A percentile compares a stretch with the other conserved stretches of the same genome.
Conservation (phyloP, 805 yeast genomes). For the Ogataea methylovora region DNA sequence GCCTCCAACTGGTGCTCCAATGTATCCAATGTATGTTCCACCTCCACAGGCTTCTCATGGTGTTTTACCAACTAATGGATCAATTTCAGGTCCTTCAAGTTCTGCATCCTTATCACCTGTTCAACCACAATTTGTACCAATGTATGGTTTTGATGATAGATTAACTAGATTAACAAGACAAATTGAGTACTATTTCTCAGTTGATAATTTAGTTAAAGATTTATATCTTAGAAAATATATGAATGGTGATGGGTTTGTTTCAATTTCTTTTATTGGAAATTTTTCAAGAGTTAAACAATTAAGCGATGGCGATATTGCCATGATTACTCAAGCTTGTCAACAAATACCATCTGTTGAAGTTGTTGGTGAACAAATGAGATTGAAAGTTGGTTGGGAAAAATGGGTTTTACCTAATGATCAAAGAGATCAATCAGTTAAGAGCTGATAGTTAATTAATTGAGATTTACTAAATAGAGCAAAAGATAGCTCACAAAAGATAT, state of each 20-base stretch:
- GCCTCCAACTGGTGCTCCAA: slow-evolving; percentile 1
- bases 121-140: neutral
- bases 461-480: too few species aligned
- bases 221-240: slow-evolving; percentile 69
- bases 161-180: slow-evolving; percentile 32
- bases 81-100: neutral
- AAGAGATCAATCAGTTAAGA: slow-evolving; percentile 17
- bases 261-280: slow-evolving; percentile 45
- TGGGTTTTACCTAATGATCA: slow-evolving; percentile 59
- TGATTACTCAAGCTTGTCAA: slow-evolving; percentile 26
- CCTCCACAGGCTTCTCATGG: too few species aligned
- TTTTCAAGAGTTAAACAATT: slow-evolving; percentile 65
- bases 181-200: slow-evolving; percentile 80
- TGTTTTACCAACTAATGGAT: too few species aligned
- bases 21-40: neutral
- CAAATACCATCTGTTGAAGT: too few species aligned
- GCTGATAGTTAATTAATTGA: neutral
- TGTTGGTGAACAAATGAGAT: slow-evolving; percentile 52
- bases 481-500: too few species aligned
- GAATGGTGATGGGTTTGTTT: slow-evolving; percentile 66
- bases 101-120: neutral
- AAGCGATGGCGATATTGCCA: slow-evolving; percentile 37
- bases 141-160: slow-evolving; percentile 7
- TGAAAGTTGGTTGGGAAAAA: slow-evolving; percentile 47
- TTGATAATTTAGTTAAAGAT: slow-evolving; percentile 81